Base-by-base conservation (phyloP, 805 yeast species). In the Candida caryicola region DNA sequence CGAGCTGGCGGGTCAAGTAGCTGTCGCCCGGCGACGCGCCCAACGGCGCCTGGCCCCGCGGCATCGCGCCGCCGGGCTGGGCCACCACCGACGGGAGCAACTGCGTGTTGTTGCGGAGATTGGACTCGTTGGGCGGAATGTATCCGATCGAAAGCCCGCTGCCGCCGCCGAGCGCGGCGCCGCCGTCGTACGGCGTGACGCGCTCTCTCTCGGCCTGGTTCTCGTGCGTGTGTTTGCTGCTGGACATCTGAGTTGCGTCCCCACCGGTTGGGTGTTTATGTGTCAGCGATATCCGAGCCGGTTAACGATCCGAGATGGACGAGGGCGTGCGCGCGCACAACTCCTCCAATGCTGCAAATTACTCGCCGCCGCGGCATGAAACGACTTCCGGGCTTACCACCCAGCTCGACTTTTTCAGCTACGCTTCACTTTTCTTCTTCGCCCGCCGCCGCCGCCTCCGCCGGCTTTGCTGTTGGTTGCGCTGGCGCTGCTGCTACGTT, bases 1-100 rank as follows among this genome's bases (percentile, higher is more conserved):
- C 29, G 16, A 16, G 17, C 17, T 33, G 36, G 17, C 23, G 29
- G 29, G 23, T n/a, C 27, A 31, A 13, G 13, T 31, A 19, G 12
- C 26, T 18, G 9, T 9, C 9, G 7, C 25, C 25, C 10, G 25
- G 25, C 7, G 7, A 7, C 7, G 10, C 25, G 7, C 25, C 25
- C 7, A 7, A 7, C 25, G 10, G 7, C 7, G 7, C 10, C 7
- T 21, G 25, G 25, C 9, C 25, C 10, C 25, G 9, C 10, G 25
- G 25, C 10, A 10, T 7, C 7, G 9, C 10, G 7, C 25, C 25
- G 7, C 25, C 25, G 7, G 25, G 25, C n/a, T 27, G 6, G 6
- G 29, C 12, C 29, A 27, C 14, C 29, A 27, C 14, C 15, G 29
- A 13, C 14, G 25, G 25, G 7, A 21, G 10, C 25, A 21, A 7